phyloP scores from a whole-genome alignment of 2,329 filamentous ascomycete genomes.

The Penicillium rolfsii region DNA sequence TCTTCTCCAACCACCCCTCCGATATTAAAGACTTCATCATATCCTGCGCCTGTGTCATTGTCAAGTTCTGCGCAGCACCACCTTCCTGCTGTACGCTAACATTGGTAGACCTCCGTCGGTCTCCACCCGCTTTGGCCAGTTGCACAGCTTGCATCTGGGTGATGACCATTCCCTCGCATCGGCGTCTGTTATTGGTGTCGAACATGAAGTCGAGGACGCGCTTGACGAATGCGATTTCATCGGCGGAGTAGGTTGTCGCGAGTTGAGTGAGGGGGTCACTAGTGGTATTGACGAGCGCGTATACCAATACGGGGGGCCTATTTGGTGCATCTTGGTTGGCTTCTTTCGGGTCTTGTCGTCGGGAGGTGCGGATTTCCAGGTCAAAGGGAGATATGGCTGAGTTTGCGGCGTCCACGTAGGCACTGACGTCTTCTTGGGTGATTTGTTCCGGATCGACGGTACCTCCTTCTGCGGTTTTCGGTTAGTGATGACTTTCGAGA shows the following conservation, averaged over 20 bases:
- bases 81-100: conserved; percentile 42
- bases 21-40: conserved; percentile 70
- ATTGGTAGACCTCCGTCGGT: conserved; percentile 52
- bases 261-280: conserved; percentile 85
- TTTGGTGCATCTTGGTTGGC: conserved; percentile 15
- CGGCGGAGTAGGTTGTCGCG: conserved; percentile 75
- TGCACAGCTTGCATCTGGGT: conserved; percentile 77
- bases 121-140: conserved; percentile 55
- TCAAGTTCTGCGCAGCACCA: conserved; percentile 59
- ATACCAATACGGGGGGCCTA: conserved; percentile 60
- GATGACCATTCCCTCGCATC: conserved; percentile 82
- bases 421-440: conserved; percentile 67
- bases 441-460: conserved; percentile 64
- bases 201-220: conserved; percentile 90
- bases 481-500: neutral
- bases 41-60: conserved; percentile 74
- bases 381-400: conserved; percentile 77
- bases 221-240: conserved; percentile 89
- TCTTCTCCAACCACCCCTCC: conserved; percentile 85
- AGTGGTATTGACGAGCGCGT: conserved; percentile 83
- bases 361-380: conserved; percentile 77
- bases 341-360: conserved; percentile 66
- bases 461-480: conserved; percentile 44
- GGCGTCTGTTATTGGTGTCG: conserved; percentile 77
- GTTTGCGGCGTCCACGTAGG: conserved; percentile 72